A percentile compares a stretch with the other conserved stretches of the same genome.
These are phyloP conservation scores for Haplosporangium gracile DNA, from an alignment of 192 early-diverging fungal species.

Conservation along the genomic window DNA sequence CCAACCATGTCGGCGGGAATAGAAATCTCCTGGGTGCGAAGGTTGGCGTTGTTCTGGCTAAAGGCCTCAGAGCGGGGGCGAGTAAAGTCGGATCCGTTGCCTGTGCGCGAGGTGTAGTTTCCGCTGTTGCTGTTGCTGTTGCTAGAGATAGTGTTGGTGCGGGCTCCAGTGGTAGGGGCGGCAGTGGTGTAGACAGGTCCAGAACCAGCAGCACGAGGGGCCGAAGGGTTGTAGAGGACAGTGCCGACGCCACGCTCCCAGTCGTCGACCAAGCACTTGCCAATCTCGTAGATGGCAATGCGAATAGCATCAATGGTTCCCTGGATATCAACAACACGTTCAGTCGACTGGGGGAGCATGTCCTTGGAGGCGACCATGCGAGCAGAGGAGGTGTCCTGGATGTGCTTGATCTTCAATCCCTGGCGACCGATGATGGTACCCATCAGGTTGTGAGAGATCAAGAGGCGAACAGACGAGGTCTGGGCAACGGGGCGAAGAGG, in stretches of 20 bases:
- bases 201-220: constrained; percentile 39
- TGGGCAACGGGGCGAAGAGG: constrained; percentile 59
- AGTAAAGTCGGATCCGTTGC: constrained; percentile 69
- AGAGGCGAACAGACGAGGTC: constrained; percentile 80
- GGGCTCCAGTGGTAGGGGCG: constrained; percentile 18
- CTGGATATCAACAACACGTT: constrained; percentile 90
- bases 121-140: constrained; percentile 61
- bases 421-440: constrained; percentile 94
- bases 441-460: constrained; percentile 94
- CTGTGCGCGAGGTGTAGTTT: constrained; percentile 64
- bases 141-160: constrained; percentile 55
- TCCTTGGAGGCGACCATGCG: constrained; percentile 91
- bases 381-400: constrained; percentile 91
- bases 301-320: constrained; percentile 89
- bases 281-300: constrained; percentile 88
- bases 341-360: constrained; percentile 93
- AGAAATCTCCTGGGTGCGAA: constrained; percentile 88
- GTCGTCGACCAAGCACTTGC: constrained; percentile 87
- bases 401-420: constrained; percentile 95
- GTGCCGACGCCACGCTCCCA: constrained; percentile 86
- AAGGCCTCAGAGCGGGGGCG: constrained; percentile 49
- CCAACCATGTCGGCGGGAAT: constrained; percentile 98
- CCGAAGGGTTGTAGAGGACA: constrained; percentile 86
- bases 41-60: constrained; percentile 57
- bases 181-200: constrained; percentile 32